Base-by-base conservation (phyloP, 2,329 filamentous ascomycete genomes). In the Calonectria pteridis region DNA sequence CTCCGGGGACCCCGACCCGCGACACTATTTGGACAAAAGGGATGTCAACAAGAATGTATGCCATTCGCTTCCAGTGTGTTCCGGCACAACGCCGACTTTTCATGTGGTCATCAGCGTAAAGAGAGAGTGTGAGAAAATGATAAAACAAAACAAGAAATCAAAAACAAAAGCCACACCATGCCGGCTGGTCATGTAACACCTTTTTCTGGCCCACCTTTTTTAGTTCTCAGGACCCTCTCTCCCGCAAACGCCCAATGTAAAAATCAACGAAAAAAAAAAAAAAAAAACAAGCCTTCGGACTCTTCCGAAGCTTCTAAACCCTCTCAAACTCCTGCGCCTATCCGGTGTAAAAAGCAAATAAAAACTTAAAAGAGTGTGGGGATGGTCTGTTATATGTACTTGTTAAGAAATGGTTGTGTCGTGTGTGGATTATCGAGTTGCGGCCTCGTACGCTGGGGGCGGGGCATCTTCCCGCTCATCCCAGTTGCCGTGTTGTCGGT, bases 401-500 rank as follows among this genome's bases (percentile, higher is more conserved):
- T 62, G 55, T 28, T 53, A 55, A 13, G 29, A 43, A 46, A 28
- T 37, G 23, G n/a, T 40, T 74, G 67, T 66, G n/a, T 40, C 74
- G 67, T 67, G 69, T 73, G 73, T 69, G 74, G 71, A 72, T 85
- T 84, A 89, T 78, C 84, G 85, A 62, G 80, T 82, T 23, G 85
- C 82, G 40, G 88, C 88, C 83, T 93, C 88, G 81, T 93, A 93
- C 71, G 91, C 91, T 18, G 91, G 91, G 33, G 91, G 91, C 7
- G 91, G 91, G 6, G 86, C 83, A 59, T 91, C 89, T 74, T 92
- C 89, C 67, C 87, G 85, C 72, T 91, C 89, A 51, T 88, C 89
- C 83, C 83, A 85, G 23, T 73, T 70, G 71, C 79, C 77, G 53
- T 72, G 77, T 66, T 81, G 80, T 50, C 88, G 86, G 68, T 88